Evolutionary conservation across 306 rosid genomes (phyloP).

Genomic region (Begonia peltatifolia): DNA sequence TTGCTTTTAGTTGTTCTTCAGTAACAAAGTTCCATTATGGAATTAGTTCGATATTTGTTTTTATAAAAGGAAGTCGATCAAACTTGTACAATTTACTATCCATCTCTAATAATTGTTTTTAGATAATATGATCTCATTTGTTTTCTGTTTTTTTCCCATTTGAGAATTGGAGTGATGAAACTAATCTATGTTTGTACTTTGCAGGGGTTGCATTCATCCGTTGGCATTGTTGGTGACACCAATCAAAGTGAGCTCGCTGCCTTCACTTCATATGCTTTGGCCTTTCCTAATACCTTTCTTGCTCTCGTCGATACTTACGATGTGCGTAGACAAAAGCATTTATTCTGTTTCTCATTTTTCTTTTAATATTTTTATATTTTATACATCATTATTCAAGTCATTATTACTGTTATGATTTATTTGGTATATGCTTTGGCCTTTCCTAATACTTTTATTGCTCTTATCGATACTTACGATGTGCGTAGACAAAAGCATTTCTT

Average conservation of each 20-base stretch:
- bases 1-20: too few relatives aligned
- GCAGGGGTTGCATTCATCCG: constrained; percentile 53
- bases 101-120: too few relatives aligned
- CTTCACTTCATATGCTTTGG: constrained; percentile 85
- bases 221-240: constrained; percentile 72
- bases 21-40: too few relatives aligned
- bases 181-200: constrained; percentile 11
- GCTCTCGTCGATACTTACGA: constrained; percentile 99
- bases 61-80: too few relatives aligned
- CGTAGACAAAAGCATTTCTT: constrained; percentile 10
- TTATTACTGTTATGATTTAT: too few relatives aligned
- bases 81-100: too few relatives aligned
- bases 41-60: too few relatives aligned
- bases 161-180: neutral
- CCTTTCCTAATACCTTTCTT: constrained; percentile 76
- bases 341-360: too few relatives aligned
- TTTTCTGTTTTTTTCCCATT: too few relatives aligned
- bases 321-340: constrained; percentile 27
- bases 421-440: constrained; percentile 72
- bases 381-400: too few relatives aligned
- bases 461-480: constrained; percentile 96
- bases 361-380: too few relatives aligned
- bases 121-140: too few relatives aligned
- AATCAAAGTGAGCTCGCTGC: constrained; percentile 98
- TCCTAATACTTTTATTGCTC: constrained; percentile 79